Percentiles rank a stretch among this genome's conserved stretches.
These are phyloP conservation scores for Candida nitratophila DNA, from an alignment of 805 yeast species.

Conservation along the genomic window DNA sequence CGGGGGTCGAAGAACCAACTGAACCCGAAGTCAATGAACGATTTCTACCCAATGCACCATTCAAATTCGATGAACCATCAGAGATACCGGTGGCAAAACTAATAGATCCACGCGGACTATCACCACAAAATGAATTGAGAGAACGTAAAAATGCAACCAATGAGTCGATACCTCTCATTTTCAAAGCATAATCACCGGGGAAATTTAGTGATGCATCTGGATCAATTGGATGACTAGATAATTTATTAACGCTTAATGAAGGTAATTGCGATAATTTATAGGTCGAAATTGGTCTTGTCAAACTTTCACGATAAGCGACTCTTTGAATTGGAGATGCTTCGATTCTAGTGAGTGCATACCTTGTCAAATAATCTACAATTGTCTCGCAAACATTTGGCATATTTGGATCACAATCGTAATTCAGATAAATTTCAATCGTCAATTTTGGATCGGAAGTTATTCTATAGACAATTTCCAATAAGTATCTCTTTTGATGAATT, in stretches of 20 bases:
- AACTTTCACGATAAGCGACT: conserved; percentile 42
- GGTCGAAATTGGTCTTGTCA: conserved; percentile 56
- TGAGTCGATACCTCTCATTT: conserved; percentile 72
- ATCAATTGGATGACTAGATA: conserved; percentile 47
- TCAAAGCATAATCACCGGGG: conserved; percentile 79
- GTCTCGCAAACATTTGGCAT: conserved; percentile 83
- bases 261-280: conserved; percentile 73
- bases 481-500: conserved; percentile 84
- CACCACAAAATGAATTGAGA: conserved; percentile 59
- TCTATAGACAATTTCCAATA: conserved; percentile 73
- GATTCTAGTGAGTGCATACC: conserved; percentile 60
- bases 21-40: conserved; percentile 28
- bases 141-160: conserved; percentile 79
- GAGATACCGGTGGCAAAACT: no score
- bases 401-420: conserved; percentile 85
- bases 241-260: conserved; percentile 60
- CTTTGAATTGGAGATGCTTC: conserved; percentile 68
- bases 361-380: conserved; percentile 71
- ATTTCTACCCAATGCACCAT: conserved; percentile 10
- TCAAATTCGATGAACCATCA: neutral
- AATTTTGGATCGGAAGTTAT: conserved; percentile 85
- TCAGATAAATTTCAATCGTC: conserved; percentile 84
- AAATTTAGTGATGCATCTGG: conserved; percentile 46
- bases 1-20: conserved; percentile 15
- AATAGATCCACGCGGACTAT: neutral